Conservation (phyloP, 2,329 filamentous ascomycete species). For the Tolypocladium guangdongense region DNA sequence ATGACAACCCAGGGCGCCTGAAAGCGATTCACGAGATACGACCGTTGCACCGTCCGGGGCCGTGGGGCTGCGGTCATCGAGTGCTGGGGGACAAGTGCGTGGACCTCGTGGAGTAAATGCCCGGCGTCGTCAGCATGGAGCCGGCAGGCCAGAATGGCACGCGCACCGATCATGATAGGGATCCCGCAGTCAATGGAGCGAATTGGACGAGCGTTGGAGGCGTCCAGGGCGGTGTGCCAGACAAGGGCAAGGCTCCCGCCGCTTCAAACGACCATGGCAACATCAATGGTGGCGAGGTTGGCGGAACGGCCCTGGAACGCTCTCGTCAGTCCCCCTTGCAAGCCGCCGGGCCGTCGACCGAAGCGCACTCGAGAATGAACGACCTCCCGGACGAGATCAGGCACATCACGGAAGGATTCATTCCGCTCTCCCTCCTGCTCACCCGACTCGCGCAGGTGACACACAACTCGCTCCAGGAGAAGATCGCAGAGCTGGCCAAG, state of each 20-base stretch:
- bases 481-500: slow-evolving; percentile 59
- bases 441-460: slow-evolving; percentile 72
- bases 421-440: slow-evolving; percentile 65
- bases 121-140: slow-evolving; percentile 44
- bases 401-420: slow-evolving; percentile 67
- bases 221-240: slow-evolving; percentile 13
- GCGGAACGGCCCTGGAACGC: slow-evolving; percentile 8
- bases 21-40: slow-evolving; percentile 3
- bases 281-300: slow-evolving; percentile 16
- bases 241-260: slow-evolving; percentile 20
- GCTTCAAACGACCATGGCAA: slow-evolving; percentile 5
- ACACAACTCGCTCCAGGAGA: slow-evolving; percentile 64
- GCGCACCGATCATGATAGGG: slow-evolving; percentile 46
- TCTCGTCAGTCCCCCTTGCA: neutral
- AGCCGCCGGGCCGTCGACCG: slow-evolving; percentile 3
- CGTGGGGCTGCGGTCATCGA: slow-evolving; percentile 3
- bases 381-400: slow-evolving; percentile 49
- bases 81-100: slow-evolving; percentile 6
- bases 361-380: slow-evolving; percentile 30
- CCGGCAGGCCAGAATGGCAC: slow-evolving; percentile 41
- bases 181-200: slow-evolving; percentile 30
- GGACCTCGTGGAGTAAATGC: slow-evolving; percentile 26
- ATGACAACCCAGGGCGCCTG: slow-evolving; percentile 10
- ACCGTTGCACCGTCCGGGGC: slow-evolving; percentile 7
- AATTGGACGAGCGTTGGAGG: slow-evolving; percentile 24